phyloP scores from a whole-genome alignment of 495 filamentous ascomycete genomes.

The Xylaria nigripes region DNA sequence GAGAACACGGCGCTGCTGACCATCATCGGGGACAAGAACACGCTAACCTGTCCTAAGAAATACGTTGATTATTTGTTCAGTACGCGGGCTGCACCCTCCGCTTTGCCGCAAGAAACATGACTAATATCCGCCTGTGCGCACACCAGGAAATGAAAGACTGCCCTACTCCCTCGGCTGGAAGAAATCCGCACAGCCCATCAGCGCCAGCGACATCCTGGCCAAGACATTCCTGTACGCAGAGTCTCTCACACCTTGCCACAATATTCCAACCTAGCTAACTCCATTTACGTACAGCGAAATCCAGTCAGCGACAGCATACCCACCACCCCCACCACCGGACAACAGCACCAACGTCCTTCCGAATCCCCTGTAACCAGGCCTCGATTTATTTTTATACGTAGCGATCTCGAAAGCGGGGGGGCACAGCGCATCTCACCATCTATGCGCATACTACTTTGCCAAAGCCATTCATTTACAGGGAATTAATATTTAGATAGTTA shows the following conservation, averaged over 20 bases:
- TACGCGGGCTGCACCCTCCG: slow-evolving; percentile 16
- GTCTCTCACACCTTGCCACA: too few relatives aligned
- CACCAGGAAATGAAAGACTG: not conserved
- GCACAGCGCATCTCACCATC: too few relatives aligned
- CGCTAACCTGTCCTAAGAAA: slow-evolving; percentile 28
- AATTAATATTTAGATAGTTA: too few relatives aligned
- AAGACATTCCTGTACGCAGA: slow-evolving; percentile 1
- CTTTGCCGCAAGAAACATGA: not conserved
- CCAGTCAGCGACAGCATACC: not conserved
- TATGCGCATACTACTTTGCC: too few relatives aligned
- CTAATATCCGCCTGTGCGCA: not conserved
- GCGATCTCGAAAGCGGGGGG: too few relatives aligned
- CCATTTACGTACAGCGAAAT: not conserved
- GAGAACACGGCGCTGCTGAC: slow-evolving; percentile 41
- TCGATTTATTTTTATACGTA: too few relatives aligned
- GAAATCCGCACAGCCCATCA: slow-evolving; percentile 1
- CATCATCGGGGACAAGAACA: slow-evolving; percentile 34
- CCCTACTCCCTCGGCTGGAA: slow-evolving; percentile 5
- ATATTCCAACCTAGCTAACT: too few relatives aligned
- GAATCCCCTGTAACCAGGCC: too few relatives aligned
- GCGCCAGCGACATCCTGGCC: not conserved
- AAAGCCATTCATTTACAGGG: too few relatives aligned
- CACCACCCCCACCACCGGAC: not conserved
- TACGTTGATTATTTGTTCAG: slow-evolving; percentile 42
- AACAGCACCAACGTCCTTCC: slow-evolving; percentile 4